phyloP scores from a whole-genome alignment of 257 asterid genomes.

The Solanum bulbocastanum region DNA sequence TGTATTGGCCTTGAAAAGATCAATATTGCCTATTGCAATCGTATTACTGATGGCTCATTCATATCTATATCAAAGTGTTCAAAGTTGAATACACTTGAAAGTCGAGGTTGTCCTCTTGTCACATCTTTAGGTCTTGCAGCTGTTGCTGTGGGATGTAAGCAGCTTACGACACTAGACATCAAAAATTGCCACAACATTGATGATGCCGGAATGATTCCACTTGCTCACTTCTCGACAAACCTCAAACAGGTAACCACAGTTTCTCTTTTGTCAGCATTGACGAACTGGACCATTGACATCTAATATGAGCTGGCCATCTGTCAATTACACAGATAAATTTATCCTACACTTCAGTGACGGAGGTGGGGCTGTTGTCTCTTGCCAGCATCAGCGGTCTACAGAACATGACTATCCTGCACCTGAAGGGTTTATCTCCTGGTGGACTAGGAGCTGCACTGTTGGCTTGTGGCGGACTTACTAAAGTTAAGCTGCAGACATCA shows the following conservation, averaged over 20 bases:
- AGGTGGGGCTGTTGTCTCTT: slow-evolving; percentile 66
- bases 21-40: slow-evolving; percentile 54
- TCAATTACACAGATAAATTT: slow-evolving; percentile 49
- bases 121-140: slow-evolving; percentile 71
- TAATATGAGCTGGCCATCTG: background rate
- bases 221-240: slow-evolving; percentile 66
- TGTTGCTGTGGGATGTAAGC: slow-evolving; percentile 65
- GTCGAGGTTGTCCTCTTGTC: slow-evolving; percentile 68
- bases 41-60: slow-evolving; percentile 51
- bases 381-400: slow-evolving; percentile 73
- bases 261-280: background rate
- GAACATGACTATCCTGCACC: slow-evolving; percentile 57
- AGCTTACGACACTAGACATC: slow-evolving; percentile 54
- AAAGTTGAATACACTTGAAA: slow-evolving; percentile 58
- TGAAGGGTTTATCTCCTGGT: slow-evolving; percentile 45
- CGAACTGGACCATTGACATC: background rate
- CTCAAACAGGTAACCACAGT: slow-evolving; percentile 57
- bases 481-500: slow-evolving; percentile 64
- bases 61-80: slow-evolving; percentile 60
- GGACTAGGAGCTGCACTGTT: slow-evolving; percentile 66
- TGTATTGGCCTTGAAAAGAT: slow-evolving; percentile 70
- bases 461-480: slow-evolving; percentile 74
- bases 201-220: slow-evolving; percentile 75
- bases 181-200: slow-evolving; percentile 61
- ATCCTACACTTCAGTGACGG: slow-evolving; percentile 72